Conservation (phyloP, 1,284 basidiomycete species). For the Termitomyces sp. region DNA sequence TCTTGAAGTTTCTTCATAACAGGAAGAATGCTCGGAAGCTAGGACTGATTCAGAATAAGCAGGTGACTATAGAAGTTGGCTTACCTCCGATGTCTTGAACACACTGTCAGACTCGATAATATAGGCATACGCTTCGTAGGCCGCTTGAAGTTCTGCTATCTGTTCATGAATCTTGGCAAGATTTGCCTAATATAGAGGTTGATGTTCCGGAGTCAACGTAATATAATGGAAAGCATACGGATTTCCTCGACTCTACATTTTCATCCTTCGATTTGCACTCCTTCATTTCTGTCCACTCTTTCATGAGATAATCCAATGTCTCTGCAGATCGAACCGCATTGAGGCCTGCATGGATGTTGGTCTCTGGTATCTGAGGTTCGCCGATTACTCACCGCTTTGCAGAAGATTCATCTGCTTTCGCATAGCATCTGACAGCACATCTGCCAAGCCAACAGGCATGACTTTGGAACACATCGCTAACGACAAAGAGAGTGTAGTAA, state of each 20-base stretch:
- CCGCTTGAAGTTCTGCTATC: slow-evolving; percentile 18
- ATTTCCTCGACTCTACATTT: neutral
- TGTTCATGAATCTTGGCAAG: slow-evolving; percentile 1
- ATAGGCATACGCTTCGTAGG: slow-evolving; percentile 14
- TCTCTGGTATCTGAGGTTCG: neutral
- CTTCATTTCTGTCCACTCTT: neutral
- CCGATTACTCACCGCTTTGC: slow-evolving; percentile 19
- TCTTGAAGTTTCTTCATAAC: slow-evolving; percentile 15
- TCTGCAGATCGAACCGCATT: slow-evolving; percentile 19
- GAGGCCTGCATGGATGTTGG: slow-evolving; percentile 16
- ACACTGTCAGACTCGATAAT: slow-evolving; percentile 9
- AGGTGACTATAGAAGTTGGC: neutral
- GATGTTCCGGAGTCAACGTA: neutral
- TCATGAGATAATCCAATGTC: slow-evolving; percentile 10
- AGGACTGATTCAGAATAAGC: neutral
- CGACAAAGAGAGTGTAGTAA: slow-evolving; percentile 19
- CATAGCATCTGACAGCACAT: slow-evolving; percentile 18
- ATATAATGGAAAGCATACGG: neutral
- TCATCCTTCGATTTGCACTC: neutral
- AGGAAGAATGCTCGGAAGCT: slow-evolving; percentile 24
- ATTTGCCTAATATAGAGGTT: neutral
- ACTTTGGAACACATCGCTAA: slow-evolving; percentile 21
- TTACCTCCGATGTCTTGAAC: slow-evolving; percentile 9
- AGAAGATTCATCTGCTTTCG: slow-evolving; percentile 20
- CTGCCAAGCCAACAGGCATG: slow-evolving; percentile 21